These are phyloP conservation scores for Dryas drummondii DNA, from an alignment of 306 rosid species.

Conservation along the genomic window DNA sequence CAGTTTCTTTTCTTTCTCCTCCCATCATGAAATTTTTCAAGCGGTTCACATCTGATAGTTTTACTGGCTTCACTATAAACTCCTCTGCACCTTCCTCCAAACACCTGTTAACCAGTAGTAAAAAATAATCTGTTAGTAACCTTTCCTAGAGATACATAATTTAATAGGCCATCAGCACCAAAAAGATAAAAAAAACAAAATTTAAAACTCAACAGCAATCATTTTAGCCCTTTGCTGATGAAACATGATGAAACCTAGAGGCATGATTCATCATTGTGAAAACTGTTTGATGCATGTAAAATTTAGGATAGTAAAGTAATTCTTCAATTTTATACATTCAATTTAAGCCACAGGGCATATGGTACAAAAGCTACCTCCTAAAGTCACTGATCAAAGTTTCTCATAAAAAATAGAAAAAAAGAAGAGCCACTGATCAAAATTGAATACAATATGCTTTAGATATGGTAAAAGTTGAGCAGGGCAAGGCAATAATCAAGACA, in stretches of 20 bases:
- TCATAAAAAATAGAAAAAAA: too few species aligned
- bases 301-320: too few species aligned
- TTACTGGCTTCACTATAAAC: conserved; percentile 81
- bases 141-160: neutral
- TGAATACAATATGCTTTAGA: neutral
- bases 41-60: conserved; percentile 78
- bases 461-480: neutral
- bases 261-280: neutral
- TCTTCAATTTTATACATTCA: too few species aligned
- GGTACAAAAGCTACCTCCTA: neutral
- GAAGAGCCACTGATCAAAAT: neutral
- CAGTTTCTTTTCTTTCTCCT: conserved; percentile 51
- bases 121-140: neutral
- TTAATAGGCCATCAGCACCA: neutral
- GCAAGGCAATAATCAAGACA: neutral
- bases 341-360: neutral
- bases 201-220: too few species aligned
- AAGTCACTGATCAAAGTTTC: too few species aligned
- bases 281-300: too few species aligned
- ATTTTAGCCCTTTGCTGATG: too few species aligned
- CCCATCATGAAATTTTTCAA: conserved; percentile 62
- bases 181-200: neutral
- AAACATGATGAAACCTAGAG: too few species aligned
- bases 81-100: conserved; percentile 98
- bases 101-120: conserved; percentile 49